Percentiles rank a stretch among this genome's conserved stretches.
Conservation (phyloP, 176 grass and related monocot species). For the Musa troglodytarum region DNA sequence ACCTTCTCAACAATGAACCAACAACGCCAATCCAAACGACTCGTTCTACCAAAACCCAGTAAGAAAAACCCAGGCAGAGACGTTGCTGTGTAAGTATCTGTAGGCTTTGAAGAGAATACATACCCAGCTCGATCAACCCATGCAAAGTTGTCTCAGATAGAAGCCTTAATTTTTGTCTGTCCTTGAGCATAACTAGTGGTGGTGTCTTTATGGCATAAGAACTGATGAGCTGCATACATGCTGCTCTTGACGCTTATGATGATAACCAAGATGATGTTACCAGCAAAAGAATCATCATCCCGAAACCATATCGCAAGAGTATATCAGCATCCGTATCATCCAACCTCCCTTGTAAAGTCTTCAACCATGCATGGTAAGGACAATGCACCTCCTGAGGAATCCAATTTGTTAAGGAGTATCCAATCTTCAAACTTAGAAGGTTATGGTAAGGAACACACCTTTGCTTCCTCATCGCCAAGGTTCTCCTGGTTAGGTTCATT, state of each 20-base stretch:
- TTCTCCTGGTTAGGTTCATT: slow-evolving; percentile 30
- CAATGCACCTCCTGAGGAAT: slow-evolving; percentile 42
- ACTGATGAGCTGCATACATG: background rate
- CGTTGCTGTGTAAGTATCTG: too few relatives aligned
- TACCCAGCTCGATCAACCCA: too few relatives aligned
- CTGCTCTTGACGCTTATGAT: slow-evolving; percentile 27
- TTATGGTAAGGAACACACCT: slow-evolving; percentile 27
- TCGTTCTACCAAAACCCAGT: too few relatives aligned
- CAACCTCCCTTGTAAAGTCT: slow-evolving; percentile 39
- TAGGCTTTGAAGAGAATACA: too few relatives aligned
- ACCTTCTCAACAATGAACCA: too few relatives aligned
- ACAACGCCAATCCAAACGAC: too few relatives aligned
- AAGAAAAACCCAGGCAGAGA: too few relatives aligned
- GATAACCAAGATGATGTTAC: slow-evolving; percentile 76
- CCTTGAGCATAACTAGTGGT: background rate
- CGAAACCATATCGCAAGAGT: slow-evolving; percentile 63
- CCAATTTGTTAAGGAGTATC: slow-evolving; percentile 30
- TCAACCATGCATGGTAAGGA: slow-evolving; percentile 48
- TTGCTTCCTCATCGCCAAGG: slow-evolving; percentile 31
- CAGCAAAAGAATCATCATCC: slow-evolving; percentile 63
- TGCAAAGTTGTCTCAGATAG: too few relatives aligned
- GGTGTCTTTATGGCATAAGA: background rate
- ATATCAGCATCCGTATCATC: slow-evolving; percentile 53
- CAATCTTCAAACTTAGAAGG: slow-evolving; percentile 9
- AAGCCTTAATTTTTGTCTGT: too few relatives aligned